Percentiles rank a stretch among this genome's conserved stretches.
These are phyloP conservation scores for Alternaria brassicae DNA, from an alignment of 2,329 filamentous ascomycete species.

Conservation along the genomic window DNA sequence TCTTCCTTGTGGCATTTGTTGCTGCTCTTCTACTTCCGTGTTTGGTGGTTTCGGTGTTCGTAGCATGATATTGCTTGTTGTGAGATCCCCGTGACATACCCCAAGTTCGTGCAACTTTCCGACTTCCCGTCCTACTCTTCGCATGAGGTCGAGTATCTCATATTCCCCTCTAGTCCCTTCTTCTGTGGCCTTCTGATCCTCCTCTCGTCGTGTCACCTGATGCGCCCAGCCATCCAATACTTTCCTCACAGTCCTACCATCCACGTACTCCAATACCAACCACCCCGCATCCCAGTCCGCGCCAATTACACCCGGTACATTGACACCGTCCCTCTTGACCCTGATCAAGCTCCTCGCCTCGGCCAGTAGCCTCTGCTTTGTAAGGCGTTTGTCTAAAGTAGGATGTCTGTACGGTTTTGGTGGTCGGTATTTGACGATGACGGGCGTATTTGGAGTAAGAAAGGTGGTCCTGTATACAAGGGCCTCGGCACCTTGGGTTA, in stretches of 20 bases:
- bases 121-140: slow-evolving; percentile 72
- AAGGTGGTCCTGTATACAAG: slow-evolving; percentile 89
- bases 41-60: slow-evolving; percentile 4
- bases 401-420: slow-evolving; percentile 92
- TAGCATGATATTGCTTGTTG: slow-evolving; percentile 96
- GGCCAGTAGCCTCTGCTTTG: slow-evolving; percentile 82
- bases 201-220: slow-evolving; percentile 22
- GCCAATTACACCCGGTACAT: slow-evolving; percentile 81
- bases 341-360: slow-evolving; percentile 86
- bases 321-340: slow-evolving; percentile 78
- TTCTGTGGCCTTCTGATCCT: not conserved
- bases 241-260: slow-evolving; percentile 72
- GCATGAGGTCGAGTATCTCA: slow-evolving; percentile 64
- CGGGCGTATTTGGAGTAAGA: slow-evolving; percentile 70
- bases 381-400: slow-evolving; percentile 84
- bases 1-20: slow-evolving; percentile 12
- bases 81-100: slow-evolving; percentile 92
- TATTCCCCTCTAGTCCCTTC: slow-evolving; percentile 9
- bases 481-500: slow-evolving; percentile 94
- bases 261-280: slow-evolving; percentile 59
- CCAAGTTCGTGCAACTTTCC: slow-evolving; percentile 82
- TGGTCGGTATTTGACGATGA: slow-evolving; percentile 89
- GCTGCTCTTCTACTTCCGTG: not conserved
- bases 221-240: slow-evolving; percentile 73
- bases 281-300: slow-evolving; percentile 67